Base-by-base conservation (phyloP, 345 rosid genomes). In the Iberis pinnata region DNA sequence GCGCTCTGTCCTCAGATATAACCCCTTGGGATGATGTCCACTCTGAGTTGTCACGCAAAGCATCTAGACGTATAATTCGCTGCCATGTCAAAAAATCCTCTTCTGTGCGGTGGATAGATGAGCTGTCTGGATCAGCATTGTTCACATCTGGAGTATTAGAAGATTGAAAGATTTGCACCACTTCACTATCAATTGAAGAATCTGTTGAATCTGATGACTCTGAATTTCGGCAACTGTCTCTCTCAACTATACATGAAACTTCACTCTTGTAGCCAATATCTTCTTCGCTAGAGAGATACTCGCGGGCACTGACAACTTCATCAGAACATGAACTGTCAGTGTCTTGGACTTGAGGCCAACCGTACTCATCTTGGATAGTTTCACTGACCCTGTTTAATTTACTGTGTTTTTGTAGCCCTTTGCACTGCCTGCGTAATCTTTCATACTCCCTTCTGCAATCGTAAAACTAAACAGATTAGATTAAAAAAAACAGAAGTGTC, bases 41-140 rank as follows among this genome's bases (percentile, higher is more conserved):
- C 56, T 93, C 99, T 26, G 80, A 65, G 75, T 86, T 80, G 31
- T 94, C 90, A 50, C 99, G 95, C 43, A 93, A 79, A 1, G 99
- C 99, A 76, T 93, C 99, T 29, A 93, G 70, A 39, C 97, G 97
- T 68, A 93, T 93, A 41, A 88, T 88, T 40, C 97, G 84, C 69
- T 81, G 95, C 99, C 99, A 93, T 0, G 89, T 83, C 16, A 78
- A 56, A 51, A 83, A 93, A 71, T 80, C 83, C 69, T 93, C 99
- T 13, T 73, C 68, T 7, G 78, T 49, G 43, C 52, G 38, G 5
- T 41, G 56, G 45, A 73, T 61, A 44, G 85, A 49, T 9, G 47
- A 65, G 29, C 47, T 65, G 16, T 73, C 78, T 40, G 76, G 63
- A 58, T 42, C 62, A 12, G 80, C 47, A 16, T 67, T 71, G 59